phyloP scores from a whole-genome alignment of 164 flowering plant genomes.

The Taxillus chinensis region DNA sequence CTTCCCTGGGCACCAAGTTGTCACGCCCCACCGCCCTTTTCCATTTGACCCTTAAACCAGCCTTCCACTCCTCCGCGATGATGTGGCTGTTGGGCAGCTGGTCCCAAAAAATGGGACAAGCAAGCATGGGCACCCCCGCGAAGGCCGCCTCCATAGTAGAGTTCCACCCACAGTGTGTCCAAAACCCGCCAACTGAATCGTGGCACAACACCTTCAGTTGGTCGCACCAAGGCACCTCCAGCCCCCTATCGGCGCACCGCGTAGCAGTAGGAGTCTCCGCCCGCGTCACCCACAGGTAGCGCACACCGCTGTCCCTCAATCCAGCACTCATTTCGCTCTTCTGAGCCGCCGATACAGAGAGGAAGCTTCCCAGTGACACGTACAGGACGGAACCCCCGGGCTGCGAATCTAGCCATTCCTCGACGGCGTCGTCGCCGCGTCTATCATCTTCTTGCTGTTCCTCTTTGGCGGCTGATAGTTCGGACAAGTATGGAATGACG shows the following conservation, averaged over 20 bases:
- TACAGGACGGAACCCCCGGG: constrained; percentile 27
- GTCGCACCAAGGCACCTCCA: constrained; percentile 62
- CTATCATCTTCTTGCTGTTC: no score
- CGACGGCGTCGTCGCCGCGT: no score
- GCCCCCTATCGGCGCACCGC: constrained; percentile 22
- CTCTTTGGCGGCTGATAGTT: no score
- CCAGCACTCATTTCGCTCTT: constrained; percentile 27
- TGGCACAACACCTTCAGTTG: constrained; percentile 55
- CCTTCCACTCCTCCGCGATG: constrained; percentile 54
- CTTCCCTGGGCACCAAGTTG: constrained; percentile 23
- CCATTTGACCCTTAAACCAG: constrained; percentile 32
- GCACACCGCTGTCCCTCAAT: constrained; percentile 19
- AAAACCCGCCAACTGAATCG: constrained; percentile 55
- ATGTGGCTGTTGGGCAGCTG: constrained; percentile 30
- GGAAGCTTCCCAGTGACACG: constrained; percentile 34
- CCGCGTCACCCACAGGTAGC: constrained; percentile 30
- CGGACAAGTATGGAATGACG: constrained; percentile 16
- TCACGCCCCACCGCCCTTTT: constrained; percentile 4
- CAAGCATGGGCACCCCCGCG: constrained; percentile 51
- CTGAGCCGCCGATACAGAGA: constrained; percentile 22
- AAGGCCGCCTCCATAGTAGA: constrained; percentile 38
- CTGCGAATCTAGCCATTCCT: constrained; percentile 29
- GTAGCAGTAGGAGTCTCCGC: constrained; percentile 11
- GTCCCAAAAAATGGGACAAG: constrained; percentile 42
- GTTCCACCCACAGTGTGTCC: constrained; percentile 70